Percentiles rank a stretch among this genome's conserved stretches.
Conservation (phyloP, 2,329 filamentous ascomycete genomes). For the Nothophoma quercina region DNA sequence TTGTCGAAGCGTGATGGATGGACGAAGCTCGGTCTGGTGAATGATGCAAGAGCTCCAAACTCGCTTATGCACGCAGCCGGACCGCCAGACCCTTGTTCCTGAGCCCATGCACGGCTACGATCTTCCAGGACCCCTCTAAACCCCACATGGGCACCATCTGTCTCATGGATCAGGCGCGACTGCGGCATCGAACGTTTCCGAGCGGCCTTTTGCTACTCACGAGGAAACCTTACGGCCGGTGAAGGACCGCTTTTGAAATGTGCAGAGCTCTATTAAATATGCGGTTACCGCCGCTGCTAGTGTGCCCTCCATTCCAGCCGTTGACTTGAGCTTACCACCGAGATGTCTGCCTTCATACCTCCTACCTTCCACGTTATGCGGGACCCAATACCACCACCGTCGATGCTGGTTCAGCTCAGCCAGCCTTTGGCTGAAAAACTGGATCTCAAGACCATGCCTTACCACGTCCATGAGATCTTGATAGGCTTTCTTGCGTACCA, state of each 20-base stretch:
- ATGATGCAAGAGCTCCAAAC: background rate
- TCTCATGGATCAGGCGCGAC: slow-evolving; percentile 17
- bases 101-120: slow-evolving; percentile 5
- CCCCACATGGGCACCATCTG: slow-evolving; percentile 15
- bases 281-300: slow-evolving; percentile 11
- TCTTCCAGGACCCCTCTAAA: slow-evolving; percentile 8
- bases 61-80: slow-evolving; percentile 6
- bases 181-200: slow-evolving; percentile 23
- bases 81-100: slow-evolving; percentile 12
- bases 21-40: slow-evolving; percentile 16
- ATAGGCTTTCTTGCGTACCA: slow-evolving; percentile 73
- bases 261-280: slow-evolving; percentile 16
- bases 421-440: slow-evolving; percentile 71
- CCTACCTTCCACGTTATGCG: slow-evolving; percentile 62
- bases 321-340: slow-evolving; percentile 18
- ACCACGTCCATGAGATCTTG: slow-evolving; percentile 79
- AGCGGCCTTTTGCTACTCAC: slow-evolving; percentile 11
- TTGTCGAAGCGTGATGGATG: slow-evolving; percentile 17
- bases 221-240: slow-evolving; percentile 13
- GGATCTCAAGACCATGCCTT: slow-evolving; percentile 71
- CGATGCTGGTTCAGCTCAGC: slow-evolving; percentile 62
- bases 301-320: slow-evolving; percentile 9
- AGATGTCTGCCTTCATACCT: slow-evolving; percentile 29
- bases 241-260: background rate
- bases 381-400: slow-evolving; percentile 73